A percentile compares a stretch with the other conserved stretches of the same genome.
These are phyloP conservation scores for Leptodermis oblonga DNA, from an alignment of 257 asterid genomes.

Conservation along the genomic window DNA sequence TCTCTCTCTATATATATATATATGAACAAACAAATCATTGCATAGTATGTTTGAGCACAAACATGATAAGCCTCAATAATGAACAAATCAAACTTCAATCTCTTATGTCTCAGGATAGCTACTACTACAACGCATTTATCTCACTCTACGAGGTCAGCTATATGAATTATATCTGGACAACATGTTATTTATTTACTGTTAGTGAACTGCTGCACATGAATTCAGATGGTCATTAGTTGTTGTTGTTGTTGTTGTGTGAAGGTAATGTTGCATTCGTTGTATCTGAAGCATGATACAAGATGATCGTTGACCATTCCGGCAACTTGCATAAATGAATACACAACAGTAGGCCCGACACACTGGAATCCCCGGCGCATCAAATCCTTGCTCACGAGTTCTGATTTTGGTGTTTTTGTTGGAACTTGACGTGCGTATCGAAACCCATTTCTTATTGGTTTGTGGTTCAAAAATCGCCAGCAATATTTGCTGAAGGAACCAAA, in stretches of 20 bases:
- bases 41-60: conserved; percentile 11
- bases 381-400: conserved; percentile 72
- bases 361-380: conserved; percentile 70
- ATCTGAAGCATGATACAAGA: conserved; percentile 61
- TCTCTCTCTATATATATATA: background rate
- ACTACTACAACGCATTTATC: no score
- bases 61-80: background rate
- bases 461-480: conserved; percentile 68
- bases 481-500: conserved; percentile 72
- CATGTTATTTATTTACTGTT: background rate
- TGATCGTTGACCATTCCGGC: conserved; percentile 73
- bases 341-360: conserved; percentile 69
- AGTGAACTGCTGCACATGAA: conserved; percentile 5
- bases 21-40: background rate
- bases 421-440: conserved; percentile 59
- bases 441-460: conserved; percentile 41
- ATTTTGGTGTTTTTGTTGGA: conserved; percentile 74
- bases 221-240: conserved; percentile 15
- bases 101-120: no score
- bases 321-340: conserved; percentile 78
- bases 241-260: conserved; percentile 18
- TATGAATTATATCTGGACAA: no score
- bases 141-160: no score
- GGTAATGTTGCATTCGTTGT: conserved; percentile 36
- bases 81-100: background rate